These are phyloP conservation scores for Polychytrium aggregatum DNA, from an alignment of 192 early-diverging fungal genomes.

Conservation along the genomic window DNA sequence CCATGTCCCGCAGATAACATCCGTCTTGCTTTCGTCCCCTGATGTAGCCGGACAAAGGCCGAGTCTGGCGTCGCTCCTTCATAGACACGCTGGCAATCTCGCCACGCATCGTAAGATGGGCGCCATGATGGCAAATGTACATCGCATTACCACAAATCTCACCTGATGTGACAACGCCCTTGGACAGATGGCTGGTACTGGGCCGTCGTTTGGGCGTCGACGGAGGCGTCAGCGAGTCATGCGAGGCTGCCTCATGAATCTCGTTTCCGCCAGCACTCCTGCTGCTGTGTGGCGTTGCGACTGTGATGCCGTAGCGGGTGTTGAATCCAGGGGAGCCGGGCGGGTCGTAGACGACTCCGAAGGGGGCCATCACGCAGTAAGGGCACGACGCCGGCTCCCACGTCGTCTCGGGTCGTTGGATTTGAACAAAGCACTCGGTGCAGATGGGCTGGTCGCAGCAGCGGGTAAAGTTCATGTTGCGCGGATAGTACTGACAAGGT, in stretches of 20 bases:
- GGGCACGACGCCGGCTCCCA: conserved; percentile 72
- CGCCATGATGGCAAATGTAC: neutral
- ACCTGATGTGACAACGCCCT: conserved; percentile 24
- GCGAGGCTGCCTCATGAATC: neutral
- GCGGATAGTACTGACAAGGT: conserved; percentile 62
- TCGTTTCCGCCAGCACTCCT: neutral
- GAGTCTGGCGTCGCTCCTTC: too few species aligned
- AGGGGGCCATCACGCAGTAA: conserved; percentile 76
- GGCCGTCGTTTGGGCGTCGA: conserved; percentile 8
- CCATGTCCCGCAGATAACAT: too few species aligned
- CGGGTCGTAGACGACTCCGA: conserved; percentile 64
- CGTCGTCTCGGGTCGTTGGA: conserved; percentile 62
- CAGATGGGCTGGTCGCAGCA: conserved; percentile 95
- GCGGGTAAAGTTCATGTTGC: conserved; percentile 82
- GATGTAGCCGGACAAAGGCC: too few species aligned
- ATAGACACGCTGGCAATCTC: too few species aligned
- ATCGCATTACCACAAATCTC: neutral
- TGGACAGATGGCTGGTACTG: conserved; percentile 12
- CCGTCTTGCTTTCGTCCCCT: too few species aligned
- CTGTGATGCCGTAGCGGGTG: neutral
- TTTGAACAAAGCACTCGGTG: conserved; percentile 95
- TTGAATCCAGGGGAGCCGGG: conserved; percentile 8
- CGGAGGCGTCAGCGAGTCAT: neutral
- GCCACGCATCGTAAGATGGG: too few species aligned
- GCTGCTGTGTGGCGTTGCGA: neutral